These are phyloP conservation scores for Miscanthus lutarioriparius DNA, from an alignment of 176 grass and related monocot genomes.

Conservation along the genomic window DNA sequence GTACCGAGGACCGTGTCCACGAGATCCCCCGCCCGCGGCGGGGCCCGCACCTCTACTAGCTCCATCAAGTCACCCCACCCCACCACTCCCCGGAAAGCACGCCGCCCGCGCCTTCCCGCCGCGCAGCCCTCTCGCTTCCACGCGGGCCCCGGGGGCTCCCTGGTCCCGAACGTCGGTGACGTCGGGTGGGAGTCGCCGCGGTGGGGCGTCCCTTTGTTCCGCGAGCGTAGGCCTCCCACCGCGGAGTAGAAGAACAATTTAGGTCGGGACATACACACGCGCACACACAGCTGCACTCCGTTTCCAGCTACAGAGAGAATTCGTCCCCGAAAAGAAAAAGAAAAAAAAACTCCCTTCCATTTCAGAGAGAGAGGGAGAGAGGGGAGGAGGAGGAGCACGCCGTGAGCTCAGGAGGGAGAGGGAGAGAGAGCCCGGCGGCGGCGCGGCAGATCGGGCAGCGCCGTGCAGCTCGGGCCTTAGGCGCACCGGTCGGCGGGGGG, in stretches of 20 bases:
- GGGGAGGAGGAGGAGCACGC: neutral
- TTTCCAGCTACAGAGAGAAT: neutral
- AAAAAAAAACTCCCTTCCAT: slow-evolving; percentile 8
- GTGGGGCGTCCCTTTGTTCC: neutral
- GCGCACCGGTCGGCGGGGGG: neutral
- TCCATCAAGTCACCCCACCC: slow-evolving; percentile 43
- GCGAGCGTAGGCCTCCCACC: slow-evolving; percentile 2
- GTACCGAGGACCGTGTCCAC: slow-evolving; percentile 43
- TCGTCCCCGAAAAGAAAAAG: neutral
- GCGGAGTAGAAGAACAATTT: slow-evolving; percentile 37
- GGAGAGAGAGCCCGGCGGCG: neutral
- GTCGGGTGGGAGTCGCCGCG: fast-evolving
- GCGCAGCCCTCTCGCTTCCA: neutral
- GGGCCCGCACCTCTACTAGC: slow-evolving; percentile 1
- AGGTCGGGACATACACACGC: slow-evolving; percentile 21
- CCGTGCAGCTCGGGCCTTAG: neutral
- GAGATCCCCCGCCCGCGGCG: neutral
- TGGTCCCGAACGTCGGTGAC: neutral
- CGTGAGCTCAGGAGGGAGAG: neutral
- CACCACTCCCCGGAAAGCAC: neutral
- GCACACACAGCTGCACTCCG: neutral
- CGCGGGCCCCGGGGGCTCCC: fast-evolving
- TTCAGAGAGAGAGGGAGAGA: neutral
- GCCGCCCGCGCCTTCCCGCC: fast-evolving
- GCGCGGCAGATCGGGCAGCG: slow-evolving; percentile 26